Conservation (phyloP, 805 yeast genomes). For the Jamesozyma rosinii region DNA sequence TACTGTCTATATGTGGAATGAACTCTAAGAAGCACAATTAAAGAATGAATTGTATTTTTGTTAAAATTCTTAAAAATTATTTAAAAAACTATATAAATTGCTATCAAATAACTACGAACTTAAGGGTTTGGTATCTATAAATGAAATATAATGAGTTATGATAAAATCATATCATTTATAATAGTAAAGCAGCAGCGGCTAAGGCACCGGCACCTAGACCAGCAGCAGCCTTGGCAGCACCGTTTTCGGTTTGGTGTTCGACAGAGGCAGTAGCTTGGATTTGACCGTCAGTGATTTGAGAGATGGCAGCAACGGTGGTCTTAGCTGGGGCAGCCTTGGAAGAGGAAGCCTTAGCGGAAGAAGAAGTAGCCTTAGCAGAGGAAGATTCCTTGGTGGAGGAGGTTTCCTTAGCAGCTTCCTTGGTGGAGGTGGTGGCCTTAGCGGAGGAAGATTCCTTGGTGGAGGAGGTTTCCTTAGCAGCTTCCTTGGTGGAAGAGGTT, state of each 20-base stretch:
- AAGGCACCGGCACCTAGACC: constrained; percentile 17
- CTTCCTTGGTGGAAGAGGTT: neutral
- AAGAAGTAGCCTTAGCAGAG: neutral
- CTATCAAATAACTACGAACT: neutral
- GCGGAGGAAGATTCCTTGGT: constrained; percentile 2
- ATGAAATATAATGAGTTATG: neutral
- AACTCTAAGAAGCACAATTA: neutral
- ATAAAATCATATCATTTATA: constrained; percentile 6
- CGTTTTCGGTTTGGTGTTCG: constrained; percentile 15
- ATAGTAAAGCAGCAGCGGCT: constrained; percentile 17
- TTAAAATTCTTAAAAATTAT: neutral
- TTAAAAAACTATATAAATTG: neutral
- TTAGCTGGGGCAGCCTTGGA: constrained; percentile 16
- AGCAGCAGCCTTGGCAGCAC: constrained; percentile 11
- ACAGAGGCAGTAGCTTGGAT: constrained; percentile 25
- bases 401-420: constrained; percentile 17
- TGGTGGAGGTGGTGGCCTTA: constrained; percentile 1
- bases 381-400: neutral
- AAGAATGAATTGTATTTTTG: neutral
- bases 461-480: constrained; percentile 2
- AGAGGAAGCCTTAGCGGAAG: constrained; percentile 16
- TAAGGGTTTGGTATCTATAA: neutral
- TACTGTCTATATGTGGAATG: no score
- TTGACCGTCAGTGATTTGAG: constrained; percentile 32
- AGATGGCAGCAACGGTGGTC: constrained; percentile 4